Percentiles rank a stretch among this genome's conserved stretches.
Evolutionary conservation across 1,284 basidiomycete genomes (phyloP).

Genomic region (Schizophyllum amplum): DNA sequence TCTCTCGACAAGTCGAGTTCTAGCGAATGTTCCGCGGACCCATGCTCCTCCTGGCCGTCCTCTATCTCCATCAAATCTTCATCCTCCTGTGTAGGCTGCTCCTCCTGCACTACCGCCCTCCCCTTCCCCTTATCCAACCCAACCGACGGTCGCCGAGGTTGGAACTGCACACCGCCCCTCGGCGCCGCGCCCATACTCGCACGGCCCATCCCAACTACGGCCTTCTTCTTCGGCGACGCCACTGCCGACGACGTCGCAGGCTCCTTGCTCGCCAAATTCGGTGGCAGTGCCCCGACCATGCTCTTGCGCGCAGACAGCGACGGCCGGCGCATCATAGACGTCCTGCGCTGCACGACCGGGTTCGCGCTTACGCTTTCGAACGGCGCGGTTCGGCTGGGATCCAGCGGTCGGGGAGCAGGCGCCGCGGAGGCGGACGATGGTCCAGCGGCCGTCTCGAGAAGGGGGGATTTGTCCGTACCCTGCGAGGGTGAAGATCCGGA

Average conservation of each 20-base stretch:
- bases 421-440: conserved; percentile 16
- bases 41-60: conserved; percentile 1
- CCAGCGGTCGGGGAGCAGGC: conserved; percentile 29
- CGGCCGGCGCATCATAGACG: conserved; percentile 45
- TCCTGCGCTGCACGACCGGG: conserved; percentile 17
- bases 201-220: conserved; percentile 24
- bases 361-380: conserved; percentile 24
- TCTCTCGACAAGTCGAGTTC: too few species aligned
- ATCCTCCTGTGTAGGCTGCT: background rate
- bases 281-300: conserved; percentile 30
- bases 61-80: conserved; percentile 8
- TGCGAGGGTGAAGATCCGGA: too few species aligned
- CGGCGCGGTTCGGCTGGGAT: conserved; percentile 36
- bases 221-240: conserved; percentile 28
- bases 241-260: conserved; percentile 9
- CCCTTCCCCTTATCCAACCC: conserved; percentile 11
- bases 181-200: conserved; percentile 31
- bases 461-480: too few species aligned
- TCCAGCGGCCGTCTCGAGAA: too few species aligned
- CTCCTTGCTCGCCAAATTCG: conserved; percentile 8
- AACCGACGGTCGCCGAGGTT: too few species aligned
- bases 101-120: conserved; percentile 3
- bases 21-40: too few species aligned
- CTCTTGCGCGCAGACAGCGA: conserved; percentile 63
- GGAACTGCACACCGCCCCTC: too few species aligned